A percentile compares a stretch with the other conserved stretches of the same genome.
These are phyloP conservation scores for Rhytidhysteron rufulum DNA, from an alignment of 2,329 filamentous ascomycete genomes.

Conservation along the genomic window DNA sequence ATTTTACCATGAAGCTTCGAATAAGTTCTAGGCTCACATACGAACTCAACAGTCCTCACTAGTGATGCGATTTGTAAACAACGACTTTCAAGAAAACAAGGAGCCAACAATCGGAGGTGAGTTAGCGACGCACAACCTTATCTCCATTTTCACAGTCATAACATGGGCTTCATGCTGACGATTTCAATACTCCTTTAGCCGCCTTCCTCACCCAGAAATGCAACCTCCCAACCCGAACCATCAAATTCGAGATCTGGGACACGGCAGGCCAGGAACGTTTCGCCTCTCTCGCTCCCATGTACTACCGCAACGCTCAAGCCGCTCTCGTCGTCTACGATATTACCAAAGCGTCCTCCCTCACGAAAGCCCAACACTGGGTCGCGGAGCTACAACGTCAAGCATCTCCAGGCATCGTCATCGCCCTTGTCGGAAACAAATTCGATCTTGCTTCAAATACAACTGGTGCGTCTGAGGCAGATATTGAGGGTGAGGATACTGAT, in stretches of 20 bases:
- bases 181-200: constrained; percentile 50
- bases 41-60: constrained; percentile 72
- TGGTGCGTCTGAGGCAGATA: constrained; percentile 45
- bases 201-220: constrained; percentile 99
- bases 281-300: constrained; percentile 95
- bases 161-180: no score
- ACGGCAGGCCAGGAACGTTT: constrained; percentile 97
- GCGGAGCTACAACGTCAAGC: constrained; percentile 95
- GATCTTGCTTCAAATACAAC: constrained; percentile 64
- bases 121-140: constrained; percentile 20
- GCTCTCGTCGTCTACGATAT: constrained; percentile 98
- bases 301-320: constrained; percentile 97
- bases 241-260: constrained; percentile 79
- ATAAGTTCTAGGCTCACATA: no score
- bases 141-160: constrained; percentile 1
- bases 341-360: constrained; percentile 89
- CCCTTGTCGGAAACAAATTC: constrained; percentile 83
- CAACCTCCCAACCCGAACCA: constrained; percentile 83
- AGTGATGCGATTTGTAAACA: constrained; percentile 97
- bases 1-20: constrained; percentile 4
- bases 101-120: constrained; percentile 97
- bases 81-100: constrained; percentile 99
- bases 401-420: constrained; percentile 93
- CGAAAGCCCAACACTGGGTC: constrained; percentile 98
- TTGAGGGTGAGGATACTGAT: constrained; percentile 43